A percentile compares a stretch with the other conserved stretches of the same genome.
These are phyloP conservation scores for Cyamopsis tetragonoloba DNA, from an alignment of 306 rosid species.

Conservation along the genomic window DNA sequence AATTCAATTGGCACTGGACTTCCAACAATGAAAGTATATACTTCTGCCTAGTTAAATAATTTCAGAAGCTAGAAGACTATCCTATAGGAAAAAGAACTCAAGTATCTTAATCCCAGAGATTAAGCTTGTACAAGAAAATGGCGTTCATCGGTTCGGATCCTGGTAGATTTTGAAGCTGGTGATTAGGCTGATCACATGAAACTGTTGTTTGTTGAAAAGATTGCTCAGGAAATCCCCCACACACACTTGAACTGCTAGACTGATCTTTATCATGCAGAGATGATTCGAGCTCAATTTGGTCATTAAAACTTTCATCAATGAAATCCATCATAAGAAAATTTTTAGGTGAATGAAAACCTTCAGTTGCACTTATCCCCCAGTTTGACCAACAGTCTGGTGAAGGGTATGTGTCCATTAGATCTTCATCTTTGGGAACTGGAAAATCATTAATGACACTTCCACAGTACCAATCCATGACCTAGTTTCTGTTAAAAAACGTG, in stretches of 20 bases:
- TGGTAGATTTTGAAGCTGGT: slow-evolving; percentile 48
- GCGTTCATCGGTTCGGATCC: slow-evolving; percentile 47
- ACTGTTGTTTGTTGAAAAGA: slow-evolving; percentile 34
- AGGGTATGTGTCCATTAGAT: slow-evolving; percentile 50
- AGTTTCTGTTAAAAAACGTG: slow-evolving; percentile 23
- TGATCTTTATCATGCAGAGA: slow-evolving; percentile 45
- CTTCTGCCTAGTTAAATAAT: slow-evolving; percentile 27
- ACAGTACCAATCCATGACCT: slow-evolving; percentile 59
- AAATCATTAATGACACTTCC: slow-evolving; percentile 41
- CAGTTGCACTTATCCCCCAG: slow-evolving; percentile 51
- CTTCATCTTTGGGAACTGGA: slow-evolving; percentile 46
- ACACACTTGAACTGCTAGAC: slow-evolving; percentile 49
- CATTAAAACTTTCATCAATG: slow-evolving; percentile 31
- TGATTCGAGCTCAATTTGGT: slow-evolving; percentile 42
- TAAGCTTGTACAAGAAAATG: slow-evolving; percentile 66
- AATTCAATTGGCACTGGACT: slow-evolving; percentile 38
- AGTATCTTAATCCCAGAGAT: slow-evolving; percentile 59
- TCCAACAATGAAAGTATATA: slow-evolving; percentile 23
- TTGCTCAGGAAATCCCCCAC: slow-evolving; percentile 47
- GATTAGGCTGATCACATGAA: slow-evolving; percentile 30
- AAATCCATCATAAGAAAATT: slow-evolving; percentile 36
- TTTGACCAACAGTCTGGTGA: slow-evolving; percentile 62
- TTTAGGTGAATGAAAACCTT: slow-evolving; percentile 36
- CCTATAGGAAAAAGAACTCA: slow-evolving; percentile 42
- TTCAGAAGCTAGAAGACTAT: slow-evolving; percentile 34